Evolutionary conservation across 108 stramenopile genomes (phyloP).

Genomic region (Nitzschia sp.): DNA sequence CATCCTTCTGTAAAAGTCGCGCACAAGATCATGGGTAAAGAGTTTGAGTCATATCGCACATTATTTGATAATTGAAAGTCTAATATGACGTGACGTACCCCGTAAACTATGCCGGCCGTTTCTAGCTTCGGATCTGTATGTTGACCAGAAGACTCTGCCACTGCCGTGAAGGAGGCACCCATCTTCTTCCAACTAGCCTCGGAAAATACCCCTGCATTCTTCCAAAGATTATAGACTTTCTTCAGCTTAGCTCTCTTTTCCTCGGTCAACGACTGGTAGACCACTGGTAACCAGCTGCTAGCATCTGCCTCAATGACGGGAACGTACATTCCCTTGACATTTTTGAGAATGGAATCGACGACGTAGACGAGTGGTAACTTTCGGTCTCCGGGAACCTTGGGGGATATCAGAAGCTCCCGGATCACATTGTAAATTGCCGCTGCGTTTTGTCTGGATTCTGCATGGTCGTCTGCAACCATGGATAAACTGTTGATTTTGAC

Average conservation of each 20-base stretch:
- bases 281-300: conserved; percentile 60
- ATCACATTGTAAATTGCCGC: conserved; percentile 64
- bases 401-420: conserved; percentile 48
- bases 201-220: conserved; percentile 51
- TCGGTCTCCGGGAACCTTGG: conserved; percentile 43
- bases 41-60: not conserved
- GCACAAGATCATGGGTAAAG: not conserved
- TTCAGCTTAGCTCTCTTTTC: conserved; percentile 54
- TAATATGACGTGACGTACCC: conserved; percentile 38
- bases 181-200: conserved; percentile 60
- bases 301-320: conserved; percentile 72
- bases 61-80: conserved; percentile 25
- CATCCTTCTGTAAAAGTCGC: conserved; percentile 51
- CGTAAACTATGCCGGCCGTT: conserved; percentile 40
- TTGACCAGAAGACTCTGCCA: not conserved
- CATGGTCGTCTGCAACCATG: conserved; percentile 83
- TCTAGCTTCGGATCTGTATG: conserved; percentile 11
- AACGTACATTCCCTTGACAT: conserved; percentile 72
- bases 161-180: conserved; percentile 62
- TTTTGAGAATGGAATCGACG: conserved; percentile 82
- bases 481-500: conserved; percentile 79
- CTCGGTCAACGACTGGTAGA: conserved; percentile 56
- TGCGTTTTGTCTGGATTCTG: conserved; percentile 51
- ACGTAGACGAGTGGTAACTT: conserved; percentile 79
- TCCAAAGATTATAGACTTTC: conserved; percentile 84